Percentiles rank a stretch among this genome's conserved stretches.
Evolutionary conservation across 306 rosid genomes (phyloP).

Genomic region (Vigna mungo): DNA sequence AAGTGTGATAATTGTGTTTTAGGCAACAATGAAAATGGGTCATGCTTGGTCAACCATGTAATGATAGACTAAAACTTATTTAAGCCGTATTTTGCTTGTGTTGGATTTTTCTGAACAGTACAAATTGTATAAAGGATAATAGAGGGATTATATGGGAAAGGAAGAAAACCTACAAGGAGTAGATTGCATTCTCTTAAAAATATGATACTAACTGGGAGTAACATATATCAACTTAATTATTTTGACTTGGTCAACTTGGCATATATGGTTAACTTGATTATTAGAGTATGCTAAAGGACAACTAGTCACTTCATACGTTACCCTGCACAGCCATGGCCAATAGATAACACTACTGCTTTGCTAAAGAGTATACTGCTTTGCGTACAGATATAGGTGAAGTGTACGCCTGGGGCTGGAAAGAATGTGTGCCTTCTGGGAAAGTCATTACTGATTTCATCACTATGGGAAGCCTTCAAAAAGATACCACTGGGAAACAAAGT

Average conservation of each 20-base stretch:
- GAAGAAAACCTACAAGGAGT: background rate
- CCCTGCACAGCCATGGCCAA: background rate
- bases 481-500: constrained; percentile 57
- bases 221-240: background rate
- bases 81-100: background rate
- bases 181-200: background rate
- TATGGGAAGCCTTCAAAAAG: constrained; percentile 59
- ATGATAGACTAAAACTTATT: background rate
- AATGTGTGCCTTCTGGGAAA: constrained; percentile 85
- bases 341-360: constrained; percentile 13
- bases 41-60: background rate
- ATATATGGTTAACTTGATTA: background rate
- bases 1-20: background rate
- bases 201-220: background rate
- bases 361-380: constrained; percentile 24
- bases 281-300: background rate
- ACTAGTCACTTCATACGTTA: background rate
- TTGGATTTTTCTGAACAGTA: background rate
- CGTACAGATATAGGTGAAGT: constrained; percentile 71
- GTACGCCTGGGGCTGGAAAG: constrained; percentile 96
- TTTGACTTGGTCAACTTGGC: background rate
- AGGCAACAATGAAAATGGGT: background rate
- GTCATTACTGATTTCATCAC: constrained; percentile 59
- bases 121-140: background rate
- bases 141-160: background rate